Evolutionary conservation across 345 rosid species (phyloP).

Genomic region (Alliaria petiolata): DNA sequence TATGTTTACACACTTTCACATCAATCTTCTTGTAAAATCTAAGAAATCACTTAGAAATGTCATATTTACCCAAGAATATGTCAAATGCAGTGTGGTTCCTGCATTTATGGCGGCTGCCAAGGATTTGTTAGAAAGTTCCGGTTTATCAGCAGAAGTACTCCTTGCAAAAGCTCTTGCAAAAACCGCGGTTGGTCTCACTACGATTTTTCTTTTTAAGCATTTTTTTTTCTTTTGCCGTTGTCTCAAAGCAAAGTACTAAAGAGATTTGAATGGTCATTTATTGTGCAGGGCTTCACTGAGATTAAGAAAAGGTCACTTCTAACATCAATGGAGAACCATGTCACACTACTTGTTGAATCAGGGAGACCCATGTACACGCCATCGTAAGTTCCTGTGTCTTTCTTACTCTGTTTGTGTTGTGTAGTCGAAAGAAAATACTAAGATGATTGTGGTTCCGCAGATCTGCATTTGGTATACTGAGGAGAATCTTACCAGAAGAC

Average conservation of each 20-base stretch:
- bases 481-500: conserved; percentile 89
- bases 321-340: conserved; percentile 84
- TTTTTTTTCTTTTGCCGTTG: background rate
- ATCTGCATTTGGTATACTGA: conserved; percentile 56
- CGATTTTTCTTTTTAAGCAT: background rate
- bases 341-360: conserved; percentile 67
- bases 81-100: conserved; percentile 73
- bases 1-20: conserved; percentile 20
- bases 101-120: conserved; percentile 78
- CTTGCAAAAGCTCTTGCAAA: conserved; percentile 96
- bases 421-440: background rate
- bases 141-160: conserved; percentile 74
- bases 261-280: background rate
- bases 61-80: background rate
- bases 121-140: conserved; percentile 64
- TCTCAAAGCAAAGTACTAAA: background rate
- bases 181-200: conserved; percentile 53
- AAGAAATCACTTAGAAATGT: background rate
- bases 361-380: conserved; percentile 66
- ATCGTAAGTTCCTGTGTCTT: conserved; percentile 52
- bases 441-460: conserved; percentile 33
- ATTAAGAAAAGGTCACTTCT: conserved; percentile 86
- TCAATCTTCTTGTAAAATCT: background rate
- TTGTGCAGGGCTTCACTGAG: conserved; percentile 86
- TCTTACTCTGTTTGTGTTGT: background rate